These are phyloP conservation scores for Pleurotus sapidus DNA, from an alignment of 768 basidiomycete species.

Conservation along the genomic window DNA sequence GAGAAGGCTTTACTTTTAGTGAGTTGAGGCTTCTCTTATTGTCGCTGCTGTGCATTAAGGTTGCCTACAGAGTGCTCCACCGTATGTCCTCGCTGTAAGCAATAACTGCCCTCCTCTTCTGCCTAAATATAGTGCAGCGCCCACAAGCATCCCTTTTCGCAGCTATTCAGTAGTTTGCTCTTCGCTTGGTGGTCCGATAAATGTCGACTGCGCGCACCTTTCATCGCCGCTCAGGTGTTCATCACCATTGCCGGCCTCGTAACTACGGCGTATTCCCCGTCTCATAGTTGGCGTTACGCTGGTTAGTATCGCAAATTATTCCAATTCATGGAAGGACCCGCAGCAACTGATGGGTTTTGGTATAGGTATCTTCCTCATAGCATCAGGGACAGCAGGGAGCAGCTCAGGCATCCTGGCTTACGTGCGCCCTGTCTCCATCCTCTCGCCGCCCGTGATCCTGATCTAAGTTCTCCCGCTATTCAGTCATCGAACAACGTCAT, in stretches of 20 bases:
- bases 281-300: slow-evolving; percentile 36
- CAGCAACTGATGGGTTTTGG: neutral
- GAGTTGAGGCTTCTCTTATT: neutral
- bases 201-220: slow-evolving; percentile 36
- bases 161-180: slow-evolving; percentile 37
- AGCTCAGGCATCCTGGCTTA: slow-evolving; percentile 49
- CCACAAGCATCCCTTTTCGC: neutral
- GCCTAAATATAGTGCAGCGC: neutral
- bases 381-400: slow-evolving; percentile 42
- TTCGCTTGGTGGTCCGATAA: slow-evolving; percentile 48
- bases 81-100: slow-evolving; percentile 45
- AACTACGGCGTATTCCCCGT: slow-evolving; percentile 35
- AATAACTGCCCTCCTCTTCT: slow-evolving; percentile 3
- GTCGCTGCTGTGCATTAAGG: neutral
- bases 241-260: slow-evolving; percentile 39
- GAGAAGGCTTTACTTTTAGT: slow-evolving; percentile 41
- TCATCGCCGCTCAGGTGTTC: slow-evolving; percentile 38
- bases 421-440: slow-evolving; percentile 25
- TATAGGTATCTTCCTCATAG: slow-evolving; percentile 43
- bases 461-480: neutral
- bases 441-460: neutral
- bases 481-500: slow-evolving; percentile 50
- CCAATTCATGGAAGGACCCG: neutral
- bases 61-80: slow-evolving; percentile 39
- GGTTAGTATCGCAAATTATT: slow-evolving; percentile 24